Evolutionary conservation across 257 asterid genomes (phyloP), one percentile per base, ranked within the genome.

Genomic region (Lavandula angustifolia): DNA sequence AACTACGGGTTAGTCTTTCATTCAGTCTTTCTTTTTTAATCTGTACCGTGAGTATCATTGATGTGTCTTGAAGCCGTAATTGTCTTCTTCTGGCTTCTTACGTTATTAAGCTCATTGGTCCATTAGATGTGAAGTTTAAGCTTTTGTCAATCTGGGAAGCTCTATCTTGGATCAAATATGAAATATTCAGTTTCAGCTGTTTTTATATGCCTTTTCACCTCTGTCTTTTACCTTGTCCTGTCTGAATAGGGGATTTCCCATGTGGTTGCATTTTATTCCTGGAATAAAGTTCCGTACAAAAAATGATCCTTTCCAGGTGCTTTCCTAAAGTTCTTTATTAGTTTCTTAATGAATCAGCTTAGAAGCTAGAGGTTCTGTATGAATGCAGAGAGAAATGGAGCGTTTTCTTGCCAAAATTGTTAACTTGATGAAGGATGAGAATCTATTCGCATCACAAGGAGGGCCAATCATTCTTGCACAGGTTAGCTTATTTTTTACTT

Each of bases 381-480:
- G 46, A 76, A 60, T 69, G 76, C 95, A 89, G 95, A 71, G 49
- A 50, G 96, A 89, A 78, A 86, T 89, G 96, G 76, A 86, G 75
- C 81, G 79, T 22, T 89, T 89, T 76, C 84, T 86, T 22, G 72
- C 77, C 44, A 89, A 84, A 75, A 84, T 88, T 17, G 95, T 86
- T 35, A 58, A 57, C 77, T 57, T 89, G 77, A 89, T 84, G 95
- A 89, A 89, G 83, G 88, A 79, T 60, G 92, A 82, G 86, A 82
- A 79, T 57, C 88, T 86, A 17, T 89, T 86, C 63, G 91, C 91
- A 68, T 62, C 92, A 14, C 95, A 89, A 76, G 96, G 95, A 62
- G 96, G 96, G 51, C 95, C 96, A 27, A 86, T 84, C 40, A 89
- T 89, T 52, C 90, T 86, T 4, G 82, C 92, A 5, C 96, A 89